phyloP scores from a whole-genome alignment of 352 stramenopile genomes.

The Pythium scleroteichum region DNA sequence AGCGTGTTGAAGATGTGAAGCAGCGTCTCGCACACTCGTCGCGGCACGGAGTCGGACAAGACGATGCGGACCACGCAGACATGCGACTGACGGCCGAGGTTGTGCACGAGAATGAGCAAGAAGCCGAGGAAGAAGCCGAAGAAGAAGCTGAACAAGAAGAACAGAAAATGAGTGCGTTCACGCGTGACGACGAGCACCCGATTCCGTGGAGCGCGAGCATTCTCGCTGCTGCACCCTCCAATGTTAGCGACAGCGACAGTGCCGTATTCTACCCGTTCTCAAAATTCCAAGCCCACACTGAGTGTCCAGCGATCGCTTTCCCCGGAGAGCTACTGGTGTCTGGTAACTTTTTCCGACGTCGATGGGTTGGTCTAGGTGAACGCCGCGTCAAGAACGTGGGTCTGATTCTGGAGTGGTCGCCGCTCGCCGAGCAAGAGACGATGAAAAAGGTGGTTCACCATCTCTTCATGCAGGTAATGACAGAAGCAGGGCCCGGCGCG shows the following conservation, averaged over 20 bases:
- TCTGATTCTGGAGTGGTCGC: conserved; percentile 88
- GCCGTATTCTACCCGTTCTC: conserved; percentile 79
- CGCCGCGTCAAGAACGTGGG: conserved; percentile 89
- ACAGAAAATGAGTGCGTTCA: conserved; percentile 91
- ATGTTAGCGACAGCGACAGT: conserved; percentile 39
- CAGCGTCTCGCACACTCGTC: conserved; percentile 62
- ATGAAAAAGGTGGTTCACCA: conserved; percentile 72
- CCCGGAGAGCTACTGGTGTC: conserved; percentile 70
- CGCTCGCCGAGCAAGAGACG: conserved; percentile 64
- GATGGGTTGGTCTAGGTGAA: conserved; percentile 86
- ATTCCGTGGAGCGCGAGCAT: conserved; percentile 74
- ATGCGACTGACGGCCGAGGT: conserved; percentile 84
- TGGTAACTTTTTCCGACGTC: conserved; percentile 88
- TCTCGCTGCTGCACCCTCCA: conserved; percentile 29
- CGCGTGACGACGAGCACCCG: conserved; percentile 86
- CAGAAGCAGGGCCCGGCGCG: conserved; percentile 14
- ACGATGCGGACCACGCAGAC: conserved; percentile 63
- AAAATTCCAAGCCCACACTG: conserved; percentile 72
- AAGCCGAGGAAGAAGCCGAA: conserved; percentile 86
- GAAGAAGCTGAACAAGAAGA: conserved; percentile 90
- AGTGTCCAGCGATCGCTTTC: conserved; percentile 77
- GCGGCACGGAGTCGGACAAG: conserved; percentile 38
- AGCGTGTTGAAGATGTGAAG: conserved; percentile 60
- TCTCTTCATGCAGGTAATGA: conserved; percentile 60
- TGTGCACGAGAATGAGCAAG: conserved; percentile 89